A percentile compares a stretch with the other conserved stretches of the same genome.
Evolutionary conservation across 306 rosid genomes (phyloP).

Genomic region (Sesbania bispinosa): DNA sequence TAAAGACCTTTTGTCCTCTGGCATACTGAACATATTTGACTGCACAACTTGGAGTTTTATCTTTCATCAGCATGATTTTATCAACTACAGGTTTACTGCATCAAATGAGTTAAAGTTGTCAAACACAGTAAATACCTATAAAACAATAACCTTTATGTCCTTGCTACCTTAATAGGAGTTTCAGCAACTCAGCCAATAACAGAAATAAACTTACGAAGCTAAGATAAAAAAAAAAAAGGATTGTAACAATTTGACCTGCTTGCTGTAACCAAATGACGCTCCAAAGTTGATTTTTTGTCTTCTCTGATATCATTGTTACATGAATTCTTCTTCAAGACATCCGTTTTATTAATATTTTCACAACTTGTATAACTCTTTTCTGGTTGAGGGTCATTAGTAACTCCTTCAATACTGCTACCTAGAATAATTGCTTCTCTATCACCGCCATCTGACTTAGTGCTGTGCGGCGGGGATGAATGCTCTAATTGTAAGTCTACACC

Average conservation of each 20-base stretch:
- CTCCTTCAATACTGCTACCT: slow-evolving; percentile 28
- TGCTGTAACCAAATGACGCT: slow-evolving; percentile 30
- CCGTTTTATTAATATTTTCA: slow-evolving; percentile 34
- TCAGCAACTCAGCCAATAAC: slow-evolving; percentile 20
- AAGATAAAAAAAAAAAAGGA: not conserved
- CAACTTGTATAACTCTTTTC: slow-evolving; percentile 33
- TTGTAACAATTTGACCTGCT: slow-evolving; percentile 47
- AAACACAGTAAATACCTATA: not conserved
- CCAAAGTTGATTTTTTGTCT: slow-evolving; percentile 33
- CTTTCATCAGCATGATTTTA: slow-evolving; percentile 29
- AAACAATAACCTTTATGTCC: not conserved
- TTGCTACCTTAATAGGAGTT: slow-evolving; percentile 15
- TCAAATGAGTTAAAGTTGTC: slow-evolving; percentile 23
- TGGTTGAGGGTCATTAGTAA: slow-evolving; percentile 29
- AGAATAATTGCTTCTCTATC: slow-evolving; percentile 37
- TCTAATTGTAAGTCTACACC: slow-evolving; percentile 30
- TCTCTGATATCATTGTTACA: slow-evolving; percentile 31
- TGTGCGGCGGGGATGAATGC: slow-evolving; percentile 33
- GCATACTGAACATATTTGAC: slow-evolving; percentile 30
- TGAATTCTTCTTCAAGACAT: slow-evolving; percentile 29
- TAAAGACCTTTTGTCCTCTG: slow-evolving; percentile 32
- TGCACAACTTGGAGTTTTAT: slow-evolving; percentile 30
- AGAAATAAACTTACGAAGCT: slow-evolving; percentile 6
- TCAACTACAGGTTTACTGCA: slow-evolving; percentile 42
- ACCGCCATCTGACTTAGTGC: slow-evolving; percentile 30